Conservation (phyloP, 2,329 filamentous ascomycete species). For the Cercospora janseana region DNA sequence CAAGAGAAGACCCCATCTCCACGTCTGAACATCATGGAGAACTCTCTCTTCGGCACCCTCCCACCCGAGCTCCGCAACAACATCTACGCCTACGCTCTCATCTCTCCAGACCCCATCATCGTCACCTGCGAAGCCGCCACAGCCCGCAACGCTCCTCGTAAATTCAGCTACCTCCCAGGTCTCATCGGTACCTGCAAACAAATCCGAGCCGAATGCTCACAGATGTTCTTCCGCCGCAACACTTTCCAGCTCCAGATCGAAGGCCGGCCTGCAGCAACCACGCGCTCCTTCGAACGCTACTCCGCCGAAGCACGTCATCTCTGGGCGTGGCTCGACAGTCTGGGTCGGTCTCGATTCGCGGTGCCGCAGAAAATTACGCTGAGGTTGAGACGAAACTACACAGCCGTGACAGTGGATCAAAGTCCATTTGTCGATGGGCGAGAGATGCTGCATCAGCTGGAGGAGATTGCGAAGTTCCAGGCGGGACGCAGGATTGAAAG, state of each 20-base stretch:
- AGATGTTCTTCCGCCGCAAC: conserved; percentile 2
- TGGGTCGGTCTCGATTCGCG: background rate
- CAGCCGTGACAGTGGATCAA: background rate
- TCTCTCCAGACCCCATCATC: background rate
- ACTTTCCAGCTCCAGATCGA: background rate
- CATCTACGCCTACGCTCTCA: background rate
- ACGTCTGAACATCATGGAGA: background rate
- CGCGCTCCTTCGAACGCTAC: background rate
- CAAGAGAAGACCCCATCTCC: no score
- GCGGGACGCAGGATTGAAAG: background rate
- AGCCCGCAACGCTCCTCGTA: background rate
- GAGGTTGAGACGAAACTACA: background rate
- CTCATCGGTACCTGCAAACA: conserved; percentile 1
- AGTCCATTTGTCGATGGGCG: background rate
- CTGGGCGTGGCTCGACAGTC: conserved; percentile 2
- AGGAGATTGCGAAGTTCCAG: background rate
- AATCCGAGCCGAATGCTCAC: background rate
- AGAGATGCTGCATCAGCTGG: background rate
- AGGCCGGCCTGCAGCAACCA: background rate
- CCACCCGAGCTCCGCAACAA: conserved; percentile 2
- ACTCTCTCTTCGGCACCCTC: background rate
- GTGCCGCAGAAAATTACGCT: background rate
- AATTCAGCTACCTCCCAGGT: background rate
- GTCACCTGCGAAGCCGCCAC: conserved; percentile 1
- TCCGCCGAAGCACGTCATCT: background rate